Conservation (phyloP, 2,329 filamentous ascomycete species). For the Alternaria ventricosa region DNA sequence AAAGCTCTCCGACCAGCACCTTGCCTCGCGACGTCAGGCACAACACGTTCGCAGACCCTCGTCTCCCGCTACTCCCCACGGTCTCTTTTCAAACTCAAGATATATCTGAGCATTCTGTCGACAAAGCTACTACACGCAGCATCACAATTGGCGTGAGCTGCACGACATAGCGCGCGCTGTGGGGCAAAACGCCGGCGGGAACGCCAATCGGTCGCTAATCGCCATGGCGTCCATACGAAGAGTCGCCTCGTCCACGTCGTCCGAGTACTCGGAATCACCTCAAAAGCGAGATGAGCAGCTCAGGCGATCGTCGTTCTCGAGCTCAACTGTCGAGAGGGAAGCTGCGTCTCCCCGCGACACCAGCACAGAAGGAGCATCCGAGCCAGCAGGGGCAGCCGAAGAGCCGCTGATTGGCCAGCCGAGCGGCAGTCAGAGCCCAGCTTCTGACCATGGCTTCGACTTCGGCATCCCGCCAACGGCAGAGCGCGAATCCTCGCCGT, state of each 20-base stretch:
- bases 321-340: conserved; percentile 28
- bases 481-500: conserved; percentile 6
- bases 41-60: background rate
- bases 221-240: conserved; percentile 33
- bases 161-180: conserved; percentile 5
- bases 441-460: conserved; percentile 11
- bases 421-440: conserved; percentile 7
- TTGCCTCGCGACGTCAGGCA: conserved; percentile 1
- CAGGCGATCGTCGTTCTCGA: conserved; percentile 25
- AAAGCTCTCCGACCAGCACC: conserved; percentile 2
- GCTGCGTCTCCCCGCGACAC: conserved; percentile 23
- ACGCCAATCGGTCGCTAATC: conserved; percentile 5
- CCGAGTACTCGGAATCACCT: conserved; percentile 13
- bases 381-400: conserved; percentile 7
- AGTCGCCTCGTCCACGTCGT: conserved; percentile 24
- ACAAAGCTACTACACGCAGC: background rate
- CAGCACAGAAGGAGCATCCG: conserved; percentile 6
- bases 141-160: background rate
- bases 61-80: background rate
- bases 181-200: background rate
- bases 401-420: background rate
- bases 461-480: conserved; percentile 7
- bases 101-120: background rate
- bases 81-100: background rate
- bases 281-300: conserved; percentile 27